These are phyloP conservation scores for Diaporthe citriasiana DNA, from an alignment of 2,329 filamentous ascomycete genomes.

Conservation along the genomic window DNA sequence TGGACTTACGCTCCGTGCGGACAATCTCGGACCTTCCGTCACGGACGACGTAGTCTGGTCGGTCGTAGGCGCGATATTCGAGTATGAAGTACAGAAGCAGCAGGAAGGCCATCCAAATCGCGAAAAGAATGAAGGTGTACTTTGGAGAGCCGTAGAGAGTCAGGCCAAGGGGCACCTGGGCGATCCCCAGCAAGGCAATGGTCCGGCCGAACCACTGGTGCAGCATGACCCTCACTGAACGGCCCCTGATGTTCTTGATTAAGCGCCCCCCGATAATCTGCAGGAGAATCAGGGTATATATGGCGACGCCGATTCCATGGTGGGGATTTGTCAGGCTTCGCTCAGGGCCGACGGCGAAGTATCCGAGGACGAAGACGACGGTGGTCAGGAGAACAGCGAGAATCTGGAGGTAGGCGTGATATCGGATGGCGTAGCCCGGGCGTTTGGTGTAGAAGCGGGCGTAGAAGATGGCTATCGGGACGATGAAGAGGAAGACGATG, in stretches of 20 bases:
- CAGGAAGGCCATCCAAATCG: constrained; percentile 81
- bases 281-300: constrained; percentile 80
- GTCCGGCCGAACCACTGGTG: constrained; percentile 90
- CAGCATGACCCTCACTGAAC: constrained; percentile 71
- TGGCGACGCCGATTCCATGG: constrained; percentile 85
- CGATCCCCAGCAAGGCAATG: constrained; percentile 84
- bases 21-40: constrained; percentile 70
- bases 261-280: constrained; percentile 79
- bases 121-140: constrained; percentile 86
- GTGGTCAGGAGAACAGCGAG: constrained; percentile 77
- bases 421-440: constrained; percentile 72
- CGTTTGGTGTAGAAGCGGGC: constrained; percentile 78
- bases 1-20: constrained; percentile 53
- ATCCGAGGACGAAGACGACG: constrained; percentile 81
- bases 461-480: constrained; percentile 81
- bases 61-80: constrained; percentile 75
- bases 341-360: constrained; percentile 81
- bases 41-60: constrained; percentile 67
- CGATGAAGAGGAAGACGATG: constrained; percentile 80
- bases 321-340: constrained; percentile 85
- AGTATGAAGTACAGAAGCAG: constrained; percentile 84
- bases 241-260: constrained; percentile 66
- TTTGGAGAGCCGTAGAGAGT: constrained; percentile 93
- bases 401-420: constrained; percentile 82
- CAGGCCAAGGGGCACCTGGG: constrained; percentile 89